A percentile compares a stretch with the other conserved stretches of the same genome.
Evolutionary conservation across 768 basidiomycete genomes (phyloP).

Genomic region (Agrocybe chaxingu): DNA sequence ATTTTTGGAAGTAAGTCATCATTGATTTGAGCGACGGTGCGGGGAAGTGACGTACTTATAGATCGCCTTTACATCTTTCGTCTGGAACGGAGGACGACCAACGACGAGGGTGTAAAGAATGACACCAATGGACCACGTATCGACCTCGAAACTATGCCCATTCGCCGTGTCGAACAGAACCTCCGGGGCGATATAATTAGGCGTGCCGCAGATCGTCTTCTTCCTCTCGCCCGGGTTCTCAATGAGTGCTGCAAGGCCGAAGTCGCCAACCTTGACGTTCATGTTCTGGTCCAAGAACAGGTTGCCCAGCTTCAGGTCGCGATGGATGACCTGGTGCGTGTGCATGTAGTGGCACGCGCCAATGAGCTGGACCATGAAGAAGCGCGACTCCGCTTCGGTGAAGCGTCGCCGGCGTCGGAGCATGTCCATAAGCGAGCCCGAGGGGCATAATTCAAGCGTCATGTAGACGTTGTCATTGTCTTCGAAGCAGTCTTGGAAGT

Average conservation of each 20-base stretch:
- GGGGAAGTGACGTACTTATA: conserved; percentile 64
- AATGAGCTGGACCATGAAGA: conserved; percentile 91
- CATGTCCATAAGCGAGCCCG: conserved; percentile 89
- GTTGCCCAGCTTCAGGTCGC: conserved; percentile 96
- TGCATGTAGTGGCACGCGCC: conserved; percentile 99
- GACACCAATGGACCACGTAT: conserved; percentile 97
- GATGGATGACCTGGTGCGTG: conserved; percentile 92
- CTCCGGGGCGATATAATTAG: conserved; percentile 96
- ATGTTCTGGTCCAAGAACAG: conserved; percentile 87
- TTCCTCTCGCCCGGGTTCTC: conserved; percentile 96
- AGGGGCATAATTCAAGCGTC: conserved; percentile 89
- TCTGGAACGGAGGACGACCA: conserved; percentile 98
- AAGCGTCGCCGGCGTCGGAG: conserved; percentile 83
- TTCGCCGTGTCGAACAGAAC: conserved; percentile 94
- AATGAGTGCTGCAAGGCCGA: conserved; percentile 94
- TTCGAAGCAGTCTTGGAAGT: conserved; percentile 93
- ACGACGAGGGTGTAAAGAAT: conserved; percentile 93
- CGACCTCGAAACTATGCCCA: conserved; percentile 97
- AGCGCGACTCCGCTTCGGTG: conserved; percentile 89
- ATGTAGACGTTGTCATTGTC: conserved; percentile 96
- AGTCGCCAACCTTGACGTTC: conserved; percentile 97
- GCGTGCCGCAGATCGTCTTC: conserved; percentile 99
- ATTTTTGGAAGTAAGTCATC: not conserved
- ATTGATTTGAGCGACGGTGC: conserved; percentile 1
- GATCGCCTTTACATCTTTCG: conserved; percentile 95